Base-by-base conservation (phyloP, 352 stramenopile genomes). In the Globisporangium echinulatum region DNA sequence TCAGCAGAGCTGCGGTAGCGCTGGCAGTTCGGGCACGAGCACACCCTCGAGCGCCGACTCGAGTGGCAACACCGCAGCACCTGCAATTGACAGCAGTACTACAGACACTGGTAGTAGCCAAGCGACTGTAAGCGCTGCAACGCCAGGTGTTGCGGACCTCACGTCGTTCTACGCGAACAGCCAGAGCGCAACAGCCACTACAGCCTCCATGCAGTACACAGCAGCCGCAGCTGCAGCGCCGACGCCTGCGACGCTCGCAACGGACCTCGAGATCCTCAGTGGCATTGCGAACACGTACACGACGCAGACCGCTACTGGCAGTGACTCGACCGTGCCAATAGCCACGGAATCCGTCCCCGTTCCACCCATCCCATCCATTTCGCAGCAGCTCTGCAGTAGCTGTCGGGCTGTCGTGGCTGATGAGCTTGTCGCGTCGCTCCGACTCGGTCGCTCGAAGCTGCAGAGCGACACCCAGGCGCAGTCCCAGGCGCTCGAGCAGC, bases 281-380 rank as follows among this genome's bases (percentile, higher is more conserved):
- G 82, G 82, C n/a, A 92, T 92, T 55, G 82, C 82, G 47, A 90
- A 92, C 61, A 82, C 76, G 25, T 92, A 92, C 67, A 92, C 82
- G 50, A 92, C 82, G 50, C 74, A 83, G 61, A 87, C 79, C 52
- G 61, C 61, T 42, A 40, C 25, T 11, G 25, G 25, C 15, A 59
- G 52, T 7, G 59, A 61, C n/a, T 69, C 85, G 47, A 73, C 63
- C 52, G 25, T 33, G 25, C 2, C 25, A 33, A 33, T 17, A 33
- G 19, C 47, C 3, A 36, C 47, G 5, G 14, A 10, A 14, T 5
- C 49, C 9, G 49, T 25, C 49, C 13, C 49, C 10, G 11, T 25
- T 8, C 49, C 17, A 33, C 14, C 39, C 3, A 7, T 36, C 14
- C 25, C 25, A 3, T 33, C 25, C 1, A 33, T 33, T 33, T 33